Percentiles rank a stretch among this genome's conserved stretches.
Evolutionary conservation across 768 basidiomycete species (phyloP).

Genomic region (Naganishia vaughanmartiniae): DNA sequence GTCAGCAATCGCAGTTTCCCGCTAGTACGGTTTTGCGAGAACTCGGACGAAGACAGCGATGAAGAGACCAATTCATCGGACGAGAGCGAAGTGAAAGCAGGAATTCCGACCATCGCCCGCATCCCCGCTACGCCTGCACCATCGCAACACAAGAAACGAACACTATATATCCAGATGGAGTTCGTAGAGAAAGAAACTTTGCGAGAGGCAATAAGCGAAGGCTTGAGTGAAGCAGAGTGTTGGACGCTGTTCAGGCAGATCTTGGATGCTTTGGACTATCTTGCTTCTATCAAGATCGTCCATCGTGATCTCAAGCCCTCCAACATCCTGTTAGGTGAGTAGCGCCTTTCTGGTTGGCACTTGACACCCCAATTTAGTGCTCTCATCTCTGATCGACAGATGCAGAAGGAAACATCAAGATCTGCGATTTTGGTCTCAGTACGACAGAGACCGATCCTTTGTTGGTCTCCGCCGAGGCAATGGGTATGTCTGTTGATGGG

Average conservation of each 20-base stretch:
- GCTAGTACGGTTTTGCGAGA: conserved; percentile 69
- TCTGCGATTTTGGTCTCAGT: conserved; percentile 84
- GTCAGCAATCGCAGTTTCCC: conserved; percentile 65
- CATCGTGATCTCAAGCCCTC: conserved; percentile 79
- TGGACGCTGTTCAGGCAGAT: conserved; percentile 90
- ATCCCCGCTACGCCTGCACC: conserved; percentile 12
- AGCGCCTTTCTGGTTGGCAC: neutral
- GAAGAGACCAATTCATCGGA: conserved; percentile 26
- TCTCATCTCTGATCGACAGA: conserved; percentile 31
- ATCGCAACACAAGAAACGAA: conserved; percentile 52
- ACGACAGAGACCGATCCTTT: conserved; percentile 33
- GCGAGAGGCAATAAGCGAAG: conserved; percentile 64
- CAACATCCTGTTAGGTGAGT: conserved; percentile 86
- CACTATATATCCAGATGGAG: conserved; percentile 93
- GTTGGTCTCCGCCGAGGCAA: neutral
- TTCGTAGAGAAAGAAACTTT: conserved; percentile 65
- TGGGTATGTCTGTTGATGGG: conserved; percentile 17
- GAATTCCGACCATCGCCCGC: conserved; percentile 13
- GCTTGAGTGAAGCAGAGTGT: conserved; percentile 75
- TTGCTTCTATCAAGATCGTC: conserved; percentile 82
- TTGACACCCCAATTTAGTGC: neutral
- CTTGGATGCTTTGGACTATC: conserved; percentile 82
- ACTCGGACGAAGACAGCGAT: conserved; percentile 46
- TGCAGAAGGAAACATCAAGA: conserved; percentile 54
- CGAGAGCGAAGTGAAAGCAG: conserved; percentile 11